Evolutionary conservation across 768 basidiomycete species (phyloP), one percentile per base, ranked within the genome.

Genomic region (Leccinum rimulosum): DNA sequence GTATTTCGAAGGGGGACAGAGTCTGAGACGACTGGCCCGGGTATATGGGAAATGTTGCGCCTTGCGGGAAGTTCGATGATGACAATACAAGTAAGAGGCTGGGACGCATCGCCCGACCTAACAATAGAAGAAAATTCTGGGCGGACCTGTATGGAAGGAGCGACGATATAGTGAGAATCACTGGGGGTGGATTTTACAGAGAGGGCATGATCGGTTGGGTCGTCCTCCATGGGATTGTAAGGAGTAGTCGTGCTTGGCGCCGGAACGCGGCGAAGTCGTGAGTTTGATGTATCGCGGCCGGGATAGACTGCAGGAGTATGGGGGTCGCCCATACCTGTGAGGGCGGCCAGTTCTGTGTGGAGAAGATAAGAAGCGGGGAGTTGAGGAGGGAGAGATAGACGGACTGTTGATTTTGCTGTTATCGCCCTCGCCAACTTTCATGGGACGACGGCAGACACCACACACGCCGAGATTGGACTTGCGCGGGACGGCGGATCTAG

Each of bases 381-480:
- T 1, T 12, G n/a, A 9, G 2, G 2, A 3, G 43, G 51, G 61
- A 15, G 28, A 51, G 19, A 40, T n/a, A 30, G 9, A 76, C 80
- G 77, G 77, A 97, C 96, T 98, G 79, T 95, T 96, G 35, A 84
- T 93, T 55, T 84, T 83, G 59, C 87, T 86, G 10, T 84, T 83
- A 67, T 93, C 91, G 27, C 90, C 89, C 58, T 96, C 94, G 25
- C 88, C 89, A 15, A 99, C 82, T 69, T 94, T 94, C 97, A 99
- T 98, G 17, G 95, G 95, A 33, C 95, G 83, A 66, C 97, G 82
- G 71, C 97, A 99, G 3, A 98, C 94, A 40, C 97, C 97, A 65
- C 97, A 99, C 17, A 99, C 92, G 19, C 97, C 97, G 25, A 97
- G 78, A 69, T 92, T 89, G 50, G 90, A 79, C 75, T 90, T 86